Percentiles rank a stretch among this genome's conserved stretches.
Evolutionary conservation across 2,329 filamentous ascomycete species (phyloP).

Genomic region (Xylariaceae sp.): DNA sequence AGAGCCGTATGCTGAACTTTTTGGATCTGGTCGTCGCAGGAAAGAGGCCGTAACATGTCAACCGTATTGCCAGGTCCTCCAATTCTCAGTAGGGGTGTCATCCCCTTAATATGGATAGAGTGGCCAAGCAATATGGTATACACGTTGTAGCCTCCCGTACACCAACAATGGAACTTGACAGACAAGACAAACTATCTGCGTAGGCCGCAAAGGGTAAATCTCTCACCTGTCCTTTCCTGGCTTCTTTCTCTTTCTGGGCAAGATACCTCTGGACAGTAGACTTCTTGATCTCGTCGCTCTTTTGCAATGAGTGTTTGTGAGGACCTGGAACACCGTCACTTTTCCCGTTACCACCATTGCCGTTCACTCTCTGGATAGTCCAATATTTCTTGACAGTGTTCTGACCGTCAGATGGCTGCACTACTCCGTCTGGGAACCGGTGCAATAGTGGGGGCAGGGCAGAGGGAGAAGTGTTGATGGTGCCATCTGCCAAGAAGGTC

Average conservation of each 20-base stretch:
- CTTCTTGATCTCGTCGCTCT: slow-evolving; percentile 77
- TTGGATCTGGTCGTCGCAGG: too few relatives aligned
- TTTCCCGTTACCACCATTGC: slow-evolving; percentile 69
- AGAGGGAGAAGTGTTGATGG: slow-evolving; percentile 21
- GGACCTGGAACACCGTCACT: slow-evolving; percentile 64
- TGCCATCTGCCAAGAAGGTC: slow-evolving; percentile 33
- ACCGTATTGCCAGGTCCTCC: too few relatives aligned
- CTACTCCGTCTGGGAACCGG: slow-evolving; percentile 23
- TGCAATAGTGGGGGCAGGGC: slow-evolving; percentile 25
- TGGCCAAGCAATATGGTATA: too few relatives aligned
- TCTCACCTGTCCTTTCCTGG: slow-evolving; percentile 56
- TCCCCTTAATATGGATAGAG: background rate
- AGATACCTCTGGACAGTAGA: slow-evolving; percentile 68
- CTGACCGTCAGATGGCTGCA: slow-evolving; percentile 37
- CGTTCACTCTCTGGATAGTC: slow-evolving; percentile 74
- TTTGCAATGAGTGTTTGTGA: slow-evolving; percentile 69
- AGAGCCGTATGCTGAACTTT: too few relatives aligned
- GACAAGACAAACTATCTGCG: background rate
- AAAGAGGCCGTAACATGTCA: too few relatives aligned
- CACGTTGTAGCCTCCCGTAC: background rate
- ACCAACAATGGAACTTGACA: background rate
- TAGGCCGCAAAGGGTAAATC: background rate
- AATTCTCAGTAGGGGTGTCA: too few relatives aligned
- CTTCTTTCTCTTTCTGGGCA: slow-evolving; percentile 60
- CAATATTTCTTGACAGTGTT: slow-evolving; percentile 55